These are phyloP conservation scores for Pinus albicaulis DNA, from an alignment of 75 land plant genomes.

Conservation along the genomic window DNA sequence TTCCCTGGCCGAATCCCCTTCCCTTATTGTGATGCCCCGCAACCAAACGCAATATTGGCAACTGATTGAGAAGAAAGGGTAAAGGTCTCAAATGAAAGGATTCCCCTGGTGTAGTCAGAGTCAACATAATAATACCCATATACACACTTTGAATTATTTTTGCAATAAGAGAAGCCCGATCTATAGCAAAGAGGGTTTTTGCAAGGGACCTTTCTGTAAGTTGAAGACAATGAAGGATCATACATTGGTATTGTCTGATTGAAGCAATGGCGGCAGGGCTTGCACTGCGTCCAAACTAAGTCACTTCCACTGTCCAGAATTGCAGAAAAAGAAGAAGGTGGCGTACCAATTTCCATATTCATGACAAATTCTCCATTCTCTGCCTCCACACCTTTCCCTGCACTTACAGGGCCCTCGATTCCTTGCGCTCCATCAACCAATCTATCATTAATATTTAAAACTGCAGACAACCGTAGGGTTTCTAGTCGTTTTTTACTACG, in stretches of 20 bases:
- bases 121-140: constrained; percentile 22
- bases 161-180: background rate
- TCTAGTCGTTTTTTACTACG: background rate
- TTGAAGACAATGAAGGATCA: constrained; percentile 17
- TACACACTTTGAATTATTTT: background rate
- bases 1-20: background rate
- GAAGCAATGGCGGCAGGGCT: constrained; percentile 22
- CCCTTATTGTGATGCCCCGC: constrained; percentile 32
- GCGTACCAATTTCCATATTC: constrained; percentile 23
- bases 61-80: constrained; percentile 10
- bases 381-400: background rate
- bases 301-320: constrained; percentile 30
- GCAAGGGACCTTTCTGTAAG: constrained; percentile 12
- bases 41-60: constrained; percentile 24
- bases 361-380: constrained; percentile 30
- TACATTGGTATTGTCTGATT: constrained; percentile 17
- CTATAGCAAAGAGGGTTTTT: constrained; percentile 4
- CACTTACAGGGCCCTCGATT: background rate
- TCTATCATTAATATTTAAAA: no score
- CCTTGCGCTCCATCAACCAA: background rate
- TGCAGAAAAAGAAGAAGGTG: constrained; percentile 11
- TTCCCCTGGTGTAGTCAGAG: constrained; percentile 18
- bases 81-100: constrained; percentile 19
- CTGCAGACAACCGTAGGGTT: no score
- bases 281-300: constrained; percentile 33